Evolutionary conservation across 768 basidiomycete species (phyloP), one percentile per base, ranked within the genome.

Genomic region (Tricholoma terreum): DNA sequence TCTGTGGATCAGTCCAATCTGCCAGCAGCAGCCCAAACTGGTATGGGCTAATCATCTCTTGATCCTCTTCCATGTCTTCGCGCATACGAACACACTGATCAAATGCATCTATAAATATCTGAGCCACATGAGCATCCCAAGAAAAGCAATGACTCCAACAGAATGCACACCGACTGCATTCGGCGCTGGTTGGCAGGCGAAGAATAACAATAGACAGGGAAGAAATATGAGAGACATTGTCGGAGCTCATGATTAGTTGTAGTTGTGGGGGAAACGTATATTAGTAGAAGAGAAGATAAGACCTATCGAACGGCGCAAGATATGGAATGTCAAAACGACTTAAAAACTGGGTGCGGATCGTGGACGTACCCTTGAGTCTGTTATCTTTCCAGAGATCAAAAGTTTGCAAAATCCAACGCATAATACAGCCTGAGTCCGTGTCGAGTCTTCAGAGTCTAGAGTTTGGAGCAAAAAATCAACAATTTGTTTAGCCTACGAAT

Each of bases 211-310:
- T 92, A 98, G 0, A 94, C 87, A 0, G 94, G 93, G 76, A 99
- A 90, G 79, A 98, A 98, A 70, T 97, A 98, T 5, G 92, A 86
- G 12, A 99, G 77, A 66, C 94, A 98, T 71, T 98, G 96, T 43
- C 93, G 81, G 15, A 98, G 77, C 61, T 91, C 84, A 61, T 90
- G 87, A 66, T 97, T 98, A 22, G 86, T 82, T 9, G 77, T 80
- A 0, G 95, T 97, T 45, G 88, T 84, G 0, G 94, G 92, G 0
- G 92, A 92, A 55, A 98, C 82, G 69, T 94, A 99, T 17, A 86
- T 79, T 17, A 81, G 57, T 2, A 78, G 69, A 10, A 82, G 69
- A 57, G 72, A 75, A 27, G 71, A 68, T 21, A 79, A 55, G n/a
- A 75, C 73, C 77, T 79, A 54, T 30, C 30, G 33, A 43, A 35